Percentiles rank a stretch among this genome's conserved stretches.
Conservation (phyloP, 2,329 filamentous ascomycete genomes). For the Fusarium haematococcum region DNA sequence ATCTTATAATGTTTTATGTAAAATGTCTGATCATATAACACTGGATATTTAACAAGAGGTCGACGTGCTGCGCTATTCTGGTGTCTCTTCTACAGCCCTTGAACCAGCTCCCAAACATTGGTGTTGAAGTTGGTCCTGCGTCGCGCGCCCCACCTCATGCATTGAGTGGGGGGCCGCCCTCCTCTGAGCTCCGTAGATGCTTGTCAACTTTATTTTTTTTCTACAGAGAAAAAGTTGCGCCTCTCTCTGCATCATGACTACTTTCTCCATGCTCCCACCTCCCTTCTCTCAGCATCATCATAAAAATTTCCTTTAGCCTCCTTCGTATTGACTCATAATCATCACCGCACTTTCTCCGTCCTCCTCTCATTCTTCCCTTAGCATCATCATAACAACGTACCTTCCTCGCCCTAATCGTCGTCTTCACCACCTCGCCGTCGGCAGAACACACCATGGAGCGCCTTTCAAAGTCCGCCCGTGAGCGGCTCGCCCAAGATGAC, state of each 20-base stretch:
- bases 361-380: not conserved
- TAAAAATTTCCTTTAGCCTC: not conserved
- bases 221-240: not conserved
- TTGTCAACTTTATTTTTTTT: not conserved
- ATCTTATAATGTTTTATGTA: not conserved
- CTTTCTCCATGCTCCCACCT: not conserved
- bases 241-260: not conserved
- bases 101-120: not conserved
- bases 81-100: not conserved
- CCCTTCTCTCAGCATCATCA: not conserved
- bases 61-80: not conserved
- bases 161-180: not conserved
- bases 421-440: not conserved
- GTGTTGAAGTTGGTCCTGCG: not conserved
- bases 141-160: not conserved
- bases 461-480: conserved; percentile 47
- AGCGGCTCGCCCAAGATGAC: conserved; percentile 81
- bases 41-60: not conserved
- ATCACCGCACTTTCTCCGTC: not conserved
- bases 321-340: not conserved
- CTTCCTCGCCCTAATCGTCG: not conserved
- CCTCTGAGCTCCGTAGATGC: not conserved
- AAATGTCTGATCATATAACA: not conserved
- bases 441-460: conserved; percentile 7
- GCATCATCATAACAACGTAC: not conserved